These are phyloP conservation scores for Beauveria australis DNA, from an alignment of 2,329 filamentous ascomycete genomes.

Conservation along the genomic window DNA sequence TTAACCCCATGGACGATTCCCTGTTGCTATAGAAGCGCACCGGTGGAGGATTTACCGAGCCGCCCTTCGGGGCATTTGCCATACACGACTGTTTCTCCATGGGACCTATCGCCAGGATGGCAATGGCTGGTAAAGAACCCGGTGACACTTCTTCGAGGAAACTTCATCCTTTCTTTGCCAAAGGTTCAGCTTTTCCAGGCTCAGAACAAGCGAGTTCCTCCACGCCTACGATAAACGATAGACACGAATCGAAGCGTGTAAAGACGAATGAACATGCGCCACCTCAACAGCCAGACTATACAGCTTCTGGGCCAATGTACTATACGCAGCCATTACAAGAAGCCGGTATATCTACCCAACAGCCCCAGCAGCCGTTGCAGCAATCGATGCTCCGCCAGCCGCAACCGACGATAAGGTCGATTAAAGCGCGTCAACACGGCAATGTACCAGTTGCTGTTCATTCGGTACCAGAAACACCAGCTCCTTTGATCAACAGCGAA, in stretches of 20 bases:
- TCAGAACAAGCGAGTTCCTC: background rate
- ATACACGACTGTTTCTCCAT: constrained; percentile 21
- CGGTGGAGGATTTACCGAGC: background rate
- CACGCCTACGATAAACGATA: background rate
- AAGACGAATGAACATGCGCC: constrained; percentile 27
- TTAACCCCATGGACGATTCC: background rate
- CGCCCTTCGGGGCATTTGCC: constrained; percentile 1
- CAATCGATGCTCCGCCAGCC: background rate
- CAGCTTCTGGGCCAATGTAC: background rate
- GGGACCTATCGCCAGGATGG: constrained; percentile 33
- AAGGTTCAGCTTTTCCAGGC: constrained; percentile 10
- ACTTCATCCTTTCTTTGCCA: constrained; percentile 48
- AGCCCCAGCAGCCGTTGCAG: background rate
- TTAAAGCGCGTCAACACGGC: background rate
- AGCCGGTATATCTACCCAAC: background rate
- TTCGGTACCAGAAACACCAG: background rate
- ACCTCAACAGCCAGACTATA: constrained; percentile 9
- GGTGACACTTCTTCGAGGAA: constrained; percentile 32
- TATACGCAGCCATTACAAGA: background rate
- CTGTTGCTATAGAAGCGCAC: constrained; percentile 6
- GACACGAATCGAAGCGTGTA: constrained; percentile 29
- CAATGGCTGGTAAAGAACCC: constrained; percentile 35
- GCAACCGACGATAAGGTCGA: background rate
- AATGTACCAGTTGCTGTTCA: background rate
- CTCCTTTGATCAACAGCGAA: no score